A percentile compares a stretch with the other conserved stretches of the same genome.
phyloP scores from a whole-genome alignment of 805 yeast genomes.

The Sporopachydermia lactativora region DNA sequence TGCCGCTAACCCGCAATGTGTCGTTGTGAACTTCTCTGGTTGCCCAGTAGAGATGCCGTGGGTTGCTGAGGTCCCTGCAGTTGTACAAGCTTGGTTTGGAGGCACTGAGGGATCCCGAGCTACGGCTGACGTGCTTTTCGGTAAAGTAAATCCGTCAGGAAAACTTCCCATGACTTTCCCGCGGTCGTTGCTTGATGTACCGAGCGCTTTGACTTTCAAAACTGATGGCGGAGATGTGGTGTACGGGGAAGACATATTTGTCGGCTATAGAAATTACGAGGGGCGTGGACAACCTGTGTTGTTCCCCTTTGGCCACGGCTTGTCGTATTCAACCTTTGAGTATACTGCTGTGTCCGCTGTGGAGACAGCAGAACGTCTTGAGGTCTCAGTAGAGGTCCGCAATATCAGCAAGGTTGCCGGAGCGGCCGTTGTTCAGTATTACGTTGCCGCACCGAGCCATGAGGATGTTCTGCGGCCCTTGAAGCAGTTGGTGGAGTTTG shows the following conservation, averaged over 20 bases:
- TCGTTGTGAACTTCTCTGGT: conserved; percentile 45
- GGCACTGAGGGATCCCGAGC: conserved; percentile 47
- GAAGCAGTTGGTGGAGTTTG: conserved; percentile 47
- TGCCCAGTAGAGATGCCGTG: conserved; percentile 50
- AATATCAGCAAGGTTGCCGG: conserved; percentile 38
- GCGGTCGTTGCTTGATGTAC: conserved; percentile 34
- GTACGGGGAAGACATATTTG: conserved; percentile 54
- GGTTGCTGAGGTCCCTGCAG: conserved; percentile 25
- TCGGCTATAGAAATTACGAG: conserved; percentile 51
- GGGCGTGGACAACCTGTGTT: conserved; percentile 31
- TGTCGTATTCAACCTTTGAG: conserved; percentile 41
- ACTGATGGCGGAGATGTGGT: conserved; percentile 37
- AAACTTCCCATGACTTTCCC: conserved; percentile 46
- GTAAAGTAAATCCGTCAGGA: conserved; percentile 48
- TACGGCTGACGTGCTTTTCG: conserved; percentile 44
- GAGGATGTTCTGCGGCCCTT: conserved; percentile 33
- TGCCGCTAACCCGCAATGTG: conserved; percentile 33
- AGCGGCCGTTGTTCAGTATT: conserved; percentile 42
- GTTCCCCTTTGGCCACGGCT: conserved; percentile 51
- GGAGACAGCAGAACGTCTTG: conserved; percentile 7
- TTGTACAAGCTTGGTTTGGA: conserved; percentile 42
- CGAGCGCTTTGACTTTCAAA: conserved; percentile 37
- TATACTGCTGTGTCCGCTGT: conserved; percentile 14
- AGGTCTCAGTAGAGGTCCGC: conserved; percentile 25
- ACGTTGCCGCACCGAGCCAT: conserved; percentile 23